Evolutionary conservation across 805 yeast genomes (phyloP).

Genomic region (Martiniozyma abietophila): DNA sequence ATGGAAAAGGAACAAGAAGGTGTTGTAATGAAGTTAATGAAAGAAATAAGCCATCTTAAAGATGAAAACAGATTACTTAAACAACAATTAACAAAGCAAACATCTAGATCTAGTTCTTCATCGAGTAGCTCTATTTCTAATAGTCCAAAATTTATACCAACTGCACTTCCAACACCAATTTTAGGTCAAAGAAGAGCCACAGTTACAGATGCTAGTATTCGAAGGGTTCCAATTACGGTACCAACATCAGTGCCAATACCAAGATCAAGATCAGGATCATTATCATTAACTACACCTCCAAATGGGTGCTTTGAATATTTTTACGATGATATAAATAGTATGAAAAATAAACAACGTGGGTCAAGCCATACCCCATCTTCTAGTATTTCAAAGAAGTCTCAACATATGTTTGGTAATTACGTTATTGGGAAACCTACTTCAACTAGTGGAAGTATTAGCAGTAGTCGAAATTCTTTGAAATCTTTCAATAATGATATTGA

Average conservation of each 20-base stretch:
- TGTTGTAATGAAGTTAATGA: conserved; percentile 55
- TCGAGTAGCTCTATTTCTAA: conserved; percentile 7
- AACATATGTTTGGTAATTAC: too few relatives aligned
- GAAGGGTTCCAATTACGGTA: conserved; percentile 11
- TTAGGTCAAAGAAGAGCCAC: conserved; percentile 20
- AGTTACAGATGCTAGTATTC: conserved; percentile 17
- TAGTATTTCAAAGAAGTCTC: too few relatives aligned
- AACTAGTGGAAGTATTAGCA: too few relatives aligned
- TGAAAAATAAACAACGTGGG: too few relatives aligned
- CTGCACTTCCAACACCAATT: conserved; percentile 11
- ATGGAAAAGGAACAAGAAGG: conserved; percentile 76
- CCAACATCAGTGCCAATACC: conserved; percentile 12
- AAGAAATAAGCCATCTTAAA: conserved; percentile 45
- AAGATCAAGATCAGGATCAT: conserved; percentile 8
- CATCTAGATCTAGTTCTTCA: conserved; percentile 16
- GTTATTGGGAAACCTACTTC: too few relatives aligned
- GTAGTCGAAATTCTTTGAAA: too few relatives aligned
- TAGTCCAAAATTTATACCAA: conserved; percentile 10
- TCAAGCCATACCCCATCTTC: too few relatives aligned
- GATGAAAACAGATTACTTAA: conserved; percentile 41
- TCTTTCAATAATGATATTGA: too few relatives aligned
- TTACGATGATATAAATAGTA: too few relatives aligned
- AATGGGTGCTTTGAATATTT: too few relatives aligned
- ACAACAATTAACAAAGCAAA: conserved; percentile 19
- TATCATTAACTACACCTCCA: conserved; percentile 2